Conservation (phyloP, 2,329 filamentous ascomycete genomes). For the Cladosporium sp. region DNA sequence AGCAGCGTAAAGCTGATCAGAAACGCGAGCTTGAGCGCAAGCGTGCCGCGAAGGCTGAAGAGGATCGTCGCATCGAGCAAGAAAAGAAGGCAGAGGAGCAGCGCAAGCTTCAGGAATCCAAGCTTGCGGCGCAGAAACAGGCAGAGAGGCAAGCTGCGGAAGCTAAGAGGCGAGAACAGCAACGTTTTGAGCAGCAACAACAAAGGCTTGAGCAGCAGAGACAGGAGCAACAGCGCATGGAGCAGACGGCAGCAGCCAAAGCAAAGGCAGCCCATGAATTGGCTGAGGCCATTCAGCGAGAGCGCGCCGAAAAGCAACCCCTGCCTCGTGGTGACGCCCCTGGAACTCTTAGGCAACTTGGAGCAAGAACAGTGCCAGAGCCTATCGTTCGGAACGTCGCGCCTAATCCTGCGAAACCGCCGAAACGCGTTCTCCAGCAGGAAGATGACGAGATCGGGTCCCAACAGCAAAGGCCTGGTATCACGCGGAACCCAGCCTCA, state of each 20-base stretch:
- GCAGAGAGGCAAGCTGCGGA: conserved; percentile 42
- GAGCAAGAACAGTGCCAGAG: conserved; percentile 55
- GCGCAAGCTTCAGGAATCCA: conserved; percentile 33
- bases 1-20: conserved; percentile 72
- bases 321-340: conserved; percentile 47
- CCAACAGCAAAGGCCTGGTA: conserved; percentile 49
- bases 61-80: conserved; percentile 40
- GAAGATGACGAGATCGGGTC: conserved; percentile 62
- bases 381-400: conserved; percentile 59
- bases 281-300: conserved; percentile 33
- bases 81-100: conserved; percentile 37
- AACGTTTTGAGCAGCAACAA: conserved; percentile 34
- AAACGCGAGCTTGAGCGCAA: conserved; percentile 80
- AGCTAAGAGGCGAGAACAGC: conserved; percentile 34
- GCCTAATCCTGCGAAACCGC: conserved; percentile 64
- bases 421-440: conserved; percentile 70
- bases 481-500: conserved; percentile 47
- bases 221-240: conserved; percentile 20
- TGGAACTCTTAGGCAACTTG: conserved; percentile 52
- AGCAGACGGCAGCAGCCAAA: conserved; percentile 26
- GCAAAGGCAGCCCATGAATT: conserved; percentile 31
- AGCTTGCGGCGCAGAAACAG: conserved; percentile 34
- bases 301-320: conserved; percentile 30
- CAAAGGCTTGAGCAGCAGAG: conserved; percentile 26
- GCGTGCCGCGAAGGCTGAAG: conserved; percentile 65